These are phyloP conservation scores for Isochrysis galbana DNA, from an alignment of 78 protist species.

Conservation along the genomic window DNA sequence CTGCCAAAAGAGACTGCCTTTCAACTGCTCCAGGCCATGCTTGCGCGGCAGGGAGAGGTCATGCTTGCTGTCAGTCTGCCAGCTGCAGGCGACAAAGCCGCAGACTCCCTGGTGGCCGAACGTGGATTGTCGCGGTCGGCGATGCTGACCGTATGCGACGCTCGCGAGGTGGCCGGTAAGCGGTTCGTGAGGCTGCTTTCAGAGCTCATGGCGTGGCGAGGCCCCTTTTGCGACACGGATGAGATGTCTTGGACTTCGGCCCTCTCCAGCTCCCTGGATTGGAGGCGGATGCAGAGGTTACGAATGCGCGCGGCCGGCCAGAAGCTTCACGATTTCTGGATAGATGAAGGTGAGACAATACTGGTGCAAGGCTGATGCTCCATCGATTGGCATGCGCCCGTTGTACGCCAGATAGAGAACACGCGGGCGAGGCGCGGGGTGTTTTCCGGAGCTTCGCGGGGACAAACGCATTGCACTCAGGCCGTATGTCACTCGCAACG, in stretches of 20 bases:
- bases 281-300: conserved; percentile 12
- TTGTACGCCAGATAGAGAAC: too few species aligned
- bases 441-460: too few species aligned
- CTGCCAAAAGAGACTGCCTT: not conserved
- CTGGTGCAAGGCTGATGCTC: too few species aligned
- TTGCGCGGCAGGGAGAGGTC: not conserved
- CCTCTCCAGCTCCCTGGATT: not conserved
- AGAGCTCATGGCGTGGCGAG: not conserved
- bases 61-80: not conserved
- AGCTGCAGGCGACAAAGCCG: not conserved
- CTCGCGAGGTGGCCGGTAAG: not conserved
- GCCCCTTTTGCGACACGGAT: conserved; percentile 2
- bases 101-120: not conserved
- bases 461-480: too few species aligned
- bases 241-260: not conserved
- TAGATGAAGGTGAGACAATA: too few species aligned
- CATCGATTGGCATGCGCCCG: too few species aligned
- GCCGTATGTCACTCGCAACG: too few species aligned
- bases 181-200: not conserved
- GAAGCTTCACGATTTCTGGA: not conserved
- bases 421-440: too few species aligned
- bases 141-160: not conserved
- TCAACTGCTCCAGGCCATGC: not conserved
- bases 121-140: not conserved
- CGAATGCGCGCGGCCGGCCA: not conserved